Evolutionary conservation across 768 basidiomycete genomes (phyloP), one percentile per base, ranked within the genome.

Genomic region (Mycena metata): DNA sequence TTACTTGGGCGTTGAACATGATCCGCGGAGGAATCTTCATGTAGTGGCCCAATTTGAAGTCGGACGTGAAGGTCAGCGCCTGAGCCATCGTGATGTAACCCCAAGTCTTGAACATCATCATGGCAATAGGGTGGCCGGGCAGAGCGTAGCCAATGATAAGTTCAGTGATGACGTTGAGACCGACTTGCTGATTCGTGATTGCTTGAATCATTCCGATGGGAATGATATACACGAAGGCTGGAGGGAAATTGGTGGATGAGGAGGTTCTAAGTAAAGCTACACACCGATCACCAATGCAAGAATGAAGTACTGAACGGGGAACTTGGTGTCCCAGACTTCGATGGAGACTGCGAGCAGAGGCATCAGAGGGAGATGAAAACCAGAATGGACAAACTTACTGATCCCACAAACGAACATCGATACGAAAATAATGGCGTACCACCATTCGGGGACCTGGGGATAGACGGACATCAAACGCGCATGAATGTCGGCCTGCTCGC

Each of bases 61-160:
- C 90, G 33, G 84, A 84, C 3, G 86, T 82, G 72, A 89, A 89
- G 26, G 82, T 83, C 73, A 89, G 79, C 2, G 88, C 84, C 75
- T 91, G 89, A 2, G 83, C 82, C 85, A 89, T 88, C 56, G 87
- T 89, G 63, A 91, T 89, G 72, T 92, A 93, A 35, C 93, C 91
- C 84, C 84, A 93, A 0, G 91, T 91, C 86, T 93, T 94, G 85
- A 94, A 93, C 82, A 94, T 82, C 93, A 95, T 93, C 85, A 89
- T 92, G 0, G 94, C 93, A 64, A 94, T 76, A 10, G 93, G 92
- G 15, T 86, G 86, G 2, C 94, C 93, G 15, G 93, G 94, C 46
- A 93, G 84, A 24, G 85, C 88, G 73, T 93, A 94, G 60, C 94
- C 94, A 26, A 94, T 88, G 68, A 95, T 89, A 46, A 94, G 81